These are phyloP conservation scores for Paraleonurus japonicus DNA, from an alignment of 257 asterid species.

Conservation along the genomic window DNA sequence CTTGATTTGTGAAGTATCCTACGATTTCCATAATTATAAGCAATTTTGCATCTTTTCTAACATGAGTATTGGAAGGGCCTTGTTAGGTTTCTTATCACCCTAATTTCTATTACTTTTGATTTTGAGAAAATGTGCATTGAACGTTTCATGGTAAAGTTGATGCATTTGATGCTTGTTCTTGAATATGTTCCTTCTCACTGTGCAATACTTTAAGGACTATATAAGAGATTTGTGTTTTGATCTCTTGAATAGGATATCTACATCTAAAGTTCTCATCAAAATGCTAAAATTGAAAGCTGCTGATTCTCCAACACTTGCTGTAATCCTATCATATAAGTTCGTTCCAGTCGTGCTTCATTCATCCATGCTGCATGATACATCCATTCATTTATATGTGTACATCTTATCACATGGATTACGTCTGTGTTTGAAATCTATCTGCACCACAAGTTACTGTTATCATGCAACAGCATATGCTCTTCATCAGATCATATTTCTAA, in stretches of 20 bases:
- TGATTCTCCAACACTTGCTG: background rate
- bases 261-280: conserved; percentile 1
- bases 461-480: conserved; percentile 23
- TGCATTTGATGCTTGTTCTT: background rate
- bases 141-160: background rate
- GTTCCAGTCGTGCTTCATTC: background rate
- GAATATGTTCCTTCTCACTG: conserved; percentile 23
- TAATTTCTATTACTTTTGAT: background rate
- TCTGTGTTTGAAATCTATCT: conserved; percentile 20
- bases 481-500: background rate
- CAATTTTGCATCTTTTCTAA: background rate
- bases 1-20: background rate
- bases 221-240: background rate
- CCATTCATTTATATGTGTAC: background rate
- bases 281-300: background rate
- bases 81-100: background rate
- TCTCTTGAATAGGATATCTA: conserved; percentile 32
- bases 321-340: conserved; percentile 9
- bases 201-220: conserved; percentile 4
- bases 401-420: conserved; percentile 12
- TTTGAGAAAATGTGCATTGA: background rate
- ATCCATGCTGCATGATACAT: background rate
- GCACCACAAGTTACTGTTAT: conserved; percentile 27
- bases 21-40: background rate
- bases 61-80: background rate